These are phyloP conservation scores for Carallia brachiata DNA, from an alignment of 345 rosid genomes.

Conservation along the genomic window DNA sequence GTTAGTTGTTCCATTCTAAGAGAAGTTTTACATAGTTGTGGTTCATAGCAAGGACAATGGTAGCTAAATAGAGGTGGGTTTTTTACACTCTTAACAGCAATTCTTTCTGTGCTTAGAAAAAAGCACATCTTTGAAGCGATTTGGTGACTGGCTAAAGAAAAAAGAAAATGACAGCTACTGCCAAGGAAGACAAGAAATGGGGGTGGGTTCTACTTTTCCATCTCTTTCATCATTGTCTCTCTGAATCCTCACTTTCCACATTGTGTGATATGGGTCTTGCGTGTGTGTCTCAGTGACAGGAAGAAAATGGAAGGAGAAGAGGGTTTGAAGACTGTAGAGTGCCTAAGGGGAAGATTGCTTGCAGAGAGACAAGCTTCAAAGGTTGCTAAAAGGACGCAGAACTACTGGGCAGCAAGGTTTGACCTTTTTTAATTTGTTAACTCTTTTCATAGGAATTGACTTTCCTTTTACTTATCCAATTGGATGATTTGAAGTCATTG, in stretches of 20 bases:
- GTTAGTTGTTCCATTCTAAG: background rate
- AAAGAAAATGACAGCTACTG: constrained; percentile 32
- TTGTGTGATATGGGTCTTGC: constrained; percentile 29
- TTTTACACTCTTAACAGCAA: background rate
- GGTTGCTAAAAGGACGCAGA: constrained; percentile 71
- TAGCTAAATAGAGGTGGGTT: background rate
- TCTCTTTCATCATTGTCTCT: background rate
- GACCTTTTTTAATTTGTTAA: background rate
- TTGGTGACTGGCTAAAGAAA: background rate
- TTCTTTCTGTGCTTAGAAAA: background rate
- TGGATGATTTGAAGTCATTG: background rate
- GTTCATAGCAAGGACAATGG: background rate
- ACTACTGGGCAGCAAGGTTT: constrained; percentile 54
- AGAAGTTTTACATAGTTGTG: background rate
- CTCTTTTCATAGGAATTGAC: background rate
- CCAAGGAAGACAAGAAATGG: constrained; percentile 29
- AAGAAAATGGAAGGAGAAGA: constrained; percentile 39
- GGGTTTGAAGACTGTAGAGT: constrained; percentile 55
- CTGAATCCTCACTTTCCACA: background rate
- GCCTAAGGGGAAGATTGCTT: constrained; percentile 79
- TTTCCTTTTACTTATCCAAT: background rate
- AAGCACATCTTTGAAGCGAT: background rate
- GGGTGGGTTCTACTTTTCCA: constrained; percentile 26
- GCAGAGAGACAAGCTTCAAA: constrained; percentile 89
- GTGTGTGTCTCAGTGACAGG: constrained; percentile 31